phyloP scores from a whole-genome alignment of 371 early-diverging fungal species.

The Mortierella sp. region DNA sequence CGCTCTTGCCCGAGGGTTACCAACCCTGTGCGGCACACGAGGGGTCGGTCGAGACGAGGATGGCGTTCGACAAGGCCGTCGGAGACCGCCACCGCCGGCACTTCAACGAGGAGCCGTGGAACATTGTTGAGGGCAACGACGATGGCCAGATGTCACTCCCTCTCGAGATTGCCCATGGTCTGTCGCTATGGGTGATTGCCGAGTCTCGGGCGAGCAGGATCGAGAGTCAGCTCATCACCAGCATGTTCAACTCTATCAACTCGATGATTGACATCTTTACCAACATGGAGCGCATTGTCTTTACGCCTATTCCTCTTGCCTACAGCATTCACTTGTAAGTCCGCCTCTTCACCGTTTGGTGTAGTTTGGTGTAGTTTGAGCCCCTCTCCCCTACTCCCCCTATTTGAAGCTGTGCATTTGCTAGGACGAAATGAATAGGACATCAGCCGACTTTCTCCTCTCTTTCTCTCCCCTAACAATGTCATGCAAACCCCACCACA shows the following conservation, averaged over 20 bases:
- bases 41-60: conserved; percentile 17
- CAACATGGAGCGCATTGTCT: conserved; percentile 77
- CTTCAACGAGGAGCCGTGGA: conserved; percentile 37
- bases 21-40: conserved; percentile 40
- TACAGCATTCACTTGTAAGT: conserved; percentile 77
- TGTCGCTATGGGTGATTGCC: conserved; percentile 50
- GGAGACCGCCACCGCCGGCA: conserved; percentile 33
- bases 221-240: conserved; percentile 35
- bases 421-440: no score
- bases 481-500: conserved; percentile 2
- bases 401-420: not conserved
- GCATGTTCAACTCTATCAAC: conserved; percentile 47
- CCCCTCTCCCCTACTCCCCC: not conserved
- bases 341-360: not conserved
- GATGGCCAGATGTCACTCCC: conserved; percentile 53
- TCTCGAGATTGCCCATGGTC: conserved; percentile 42
- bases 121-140: conserved; percentile 28
- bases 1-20: conserved; percentile 62
- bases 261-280: conserved; percentile 51
- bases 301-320: conserved; percentile 84
- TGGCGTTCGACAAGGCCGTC: conserved; percentile 23
- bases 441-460: not conserved
- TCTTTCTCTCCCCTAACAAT: not conserved
- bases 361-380: not conserved
- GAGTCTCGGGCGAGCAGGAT: conserved; percentile 38